phyloP scores from a whole-genome alignment of 208 protist species.

The Plasmodiophora brassicae region DNA sequence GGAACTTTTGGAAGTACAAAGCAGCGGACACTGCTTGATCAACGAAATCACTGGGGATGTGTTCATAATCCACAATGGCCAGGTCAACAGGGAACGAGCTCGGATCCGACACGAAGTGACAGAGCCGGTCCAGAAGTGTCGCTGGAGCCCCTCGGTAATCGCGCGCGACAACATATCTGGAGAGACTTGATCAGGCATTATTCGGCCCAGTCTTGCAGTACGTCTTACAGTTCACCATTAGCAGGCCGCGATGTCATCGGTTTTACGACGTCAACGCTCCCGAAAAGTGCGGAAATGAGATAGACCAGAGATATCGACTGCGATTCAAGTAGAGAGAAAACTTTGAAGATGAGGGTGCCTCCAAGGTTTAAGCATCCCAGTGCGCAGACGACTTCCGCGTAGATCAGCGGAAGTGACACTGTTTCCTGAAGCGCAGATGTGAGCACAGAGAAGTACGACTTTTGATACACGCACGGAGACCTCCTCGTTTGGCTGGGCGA shows the following conservation, averaged over 20 bases:
- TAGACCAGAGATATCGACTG: neutral
- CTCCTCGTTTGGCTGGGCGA: neutral
- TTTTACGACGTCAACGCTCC: neutral
- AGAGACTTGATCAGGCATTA: neutral
- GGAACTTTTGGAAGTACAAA: neutral
- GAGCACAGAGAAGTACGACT: neutral
- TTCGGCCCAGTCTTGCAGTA: neutral
- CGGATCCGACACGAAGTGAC: neutral
- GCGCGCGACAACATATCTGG: neutral
- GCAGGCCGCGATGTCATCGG: neutral
- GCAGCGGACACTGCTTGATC: neutral
- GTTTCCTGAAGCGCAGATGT: neutral
- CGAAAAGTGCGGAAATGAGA: neutral
- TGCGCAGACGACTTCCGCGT: neutral
- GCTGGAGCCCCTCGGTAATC: neutral
- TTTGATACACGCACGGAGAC: neutral
- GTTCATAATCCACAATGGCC: neutral
- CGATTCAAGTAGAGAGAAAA: neutral
- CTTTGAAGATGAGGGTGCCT: neutral
- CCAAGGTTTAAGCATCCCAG: neutral
- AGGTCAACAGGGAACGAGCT: neutral
- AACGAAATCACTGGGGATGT: neutral
- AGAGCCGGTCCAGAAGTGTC: neutral
- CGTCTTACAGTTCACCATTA: neutral
- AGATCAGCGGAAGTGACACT: neutral